Base-by-base conservation (phyloP, 495 filamentous ascomycete genomes). In the Chlorociboria aeruginascens region DNA sequence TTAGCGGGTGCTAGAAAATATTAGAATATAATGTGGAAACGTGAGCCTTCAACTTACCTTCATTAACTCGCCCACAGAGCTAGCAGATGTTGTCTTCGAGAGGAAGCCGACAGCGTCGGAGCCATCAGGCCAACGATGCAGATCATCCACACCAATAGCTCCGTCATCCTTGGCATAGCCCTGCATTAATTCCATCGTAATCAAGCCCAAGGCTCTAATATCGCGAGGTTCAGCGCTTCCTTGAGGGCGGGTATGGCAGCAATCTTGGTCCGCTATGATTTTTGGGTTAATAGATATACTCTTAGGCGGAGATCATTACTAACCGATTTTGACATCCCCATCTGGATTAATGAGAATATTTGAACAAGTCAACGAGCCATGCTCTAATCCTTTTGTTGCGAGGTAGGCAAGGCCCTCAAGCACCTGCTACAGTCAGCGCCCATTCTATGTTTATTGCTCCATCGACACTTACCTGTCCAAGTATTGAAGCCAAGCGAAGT, bases 111-210 rank as follows among this genome's bases (percentile, higher is more conserved):
- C 50, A 14, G 56, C 49, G 30, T 61, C 45, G 7, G 55, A 64
- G 30, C 61, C 55, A 28, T 55, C 44, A 46, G 55, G 56, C 59
- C 52, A 63, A 35, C 58, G 53, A 52, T 60, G 36, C 32, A 57
- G 47, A 58, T 65, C 51, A 51, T 64, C 60, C 7, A 67, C 35
- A 7, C 60, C 58, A 25, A 61, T 52, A 35, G 55, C 40, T 17
- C 55, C 57, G 48, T 67, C 58, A 13, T 63, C 60, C 54, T 65
- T 67, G 13, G 30, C 43, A 53, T 62, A 65, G 38, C 61, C 63
- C 57, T 65, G 53, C 55, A 65, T 67, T 8, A 63, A 41, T 54
- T 61, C 56, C 53, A 61, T 63, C 9, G 49, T 57, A 28, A 63
- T 62, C 20, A 39, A 51, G 7, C 53, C 41, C 4, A 66, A 42